Base-by-base conservation (phyloP, 805 yeast species). In the Nematodospora valgi region DNA sequence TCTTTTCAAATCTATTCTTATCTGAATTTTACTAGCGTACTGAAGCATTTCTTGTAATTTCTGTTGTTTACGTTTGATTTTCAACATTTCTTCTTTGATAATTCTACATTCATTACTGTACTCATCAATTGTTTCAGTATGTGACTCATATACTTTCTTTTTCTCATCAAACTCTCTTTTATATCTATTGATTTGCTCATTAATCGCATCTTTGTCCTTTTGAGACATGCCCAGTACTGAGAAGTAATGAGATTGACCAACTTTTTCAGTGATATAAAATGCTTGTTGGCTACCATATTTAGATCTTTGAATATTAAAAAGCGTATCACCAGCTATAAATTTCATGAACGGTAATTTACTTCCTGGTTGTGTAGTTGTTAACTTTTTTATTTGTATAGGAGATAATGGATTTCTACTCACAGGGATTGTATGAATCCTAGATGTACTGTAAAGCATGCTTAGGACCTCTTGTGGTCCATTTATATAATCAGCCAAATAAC, bases 391-490 rank as follows among this genome's bases (percentile, higher is more conserved):
- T 40, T 73, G 74, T 4, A 51, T 44, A 7, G 59, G 58, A 7
- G 67, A 47, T 24, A 82, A 52, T 2, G 69, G 72, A n/a, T 52
- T 59, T 11, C 62, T 56, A 0, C 85, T 52, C 5, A 82, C 80
- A 0, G 97, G 96, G 19, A 86, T 74, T 12, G 78, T 54, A 24
- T 62, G 57, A 29, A 72, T 68, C 35, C 63, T 61, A 8, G 67
- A 53, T 9, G 62, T 57, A 41, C 75, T 80, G 44, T 83, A 78
- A 21, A 89, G 66, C 87, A 84, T 86, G 35, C 71, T 68, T 33
- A 86, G 52, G 1, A 91, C 94, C 7, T 74, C 72, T 5, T 56
- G 50, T 1, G 96, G 95, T 1, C 96, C 98, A 2, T 60, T 57
- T 2, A 91, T 49, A 43, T 76, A 76, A 47, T 93, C 96, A 2